Base-by-base conservation (phyloP, 192 early-diverging fungal species). In the Entomortierella lignicola region DNA sequence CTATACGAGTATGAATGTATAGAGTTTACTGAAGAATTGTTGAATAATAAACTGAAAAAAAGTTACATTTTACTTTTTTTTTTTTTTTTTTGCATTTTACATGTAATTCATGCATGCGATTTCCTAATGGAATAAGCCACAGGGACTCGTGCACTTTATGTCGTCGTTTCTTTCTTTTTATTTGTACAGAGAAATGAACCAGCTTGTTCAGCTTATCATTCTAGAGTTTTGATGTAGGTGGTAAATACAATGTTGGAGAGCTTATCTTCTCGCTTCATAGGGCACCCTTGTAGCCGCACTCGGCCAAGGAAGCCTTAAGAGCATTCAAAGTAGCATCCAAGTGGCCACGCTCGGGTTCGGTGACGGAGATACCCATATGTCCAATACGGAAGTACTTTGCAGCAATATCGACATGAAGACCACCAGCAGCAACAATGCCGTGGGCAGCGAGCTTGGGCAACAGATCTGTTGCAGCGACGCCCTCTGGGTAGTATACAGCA, bases 371-470 rank as follows among this genome's bases (percentile, higher is more conserved):
- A 80, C 92, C 92, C 94, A 95, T 94, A 71, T 95, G 94, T 53
- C 93, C 96, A 41, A 98, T 86, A 57, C 97, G 93, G 89, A 99
- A 99, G 87, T 99, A 99, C 72, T 95, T 91, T 26, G 90, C 80
- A 3, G 92, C 92, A 60, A 94, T 88, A 48, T 89, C 87, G 17
- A 86, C 85, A 60, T 96, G 92, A 48, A 99, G 90, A 56, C 97
- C 97, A 69, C 95, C 97, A 42, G 97, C 97, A 55, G 96, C 87
- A 26, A 96, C 91, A 47, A 99, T 90, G 50, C 95, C 94, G 58
- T 89, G 85, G 5, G 86, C 89, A 54, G 91, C 90, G 32, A 99
- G 82, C 80, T 87, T 90, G 61, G 90, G 85, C 71, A 99, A 84
- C 47, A 97, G 82, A 55, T 93, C 93, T 20, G 92, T 84, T 0